Evolutionary conservation across 176 grass and related monocot genomes (phyloP).

Genomic region (Saccharum spontaneum): DNA sequence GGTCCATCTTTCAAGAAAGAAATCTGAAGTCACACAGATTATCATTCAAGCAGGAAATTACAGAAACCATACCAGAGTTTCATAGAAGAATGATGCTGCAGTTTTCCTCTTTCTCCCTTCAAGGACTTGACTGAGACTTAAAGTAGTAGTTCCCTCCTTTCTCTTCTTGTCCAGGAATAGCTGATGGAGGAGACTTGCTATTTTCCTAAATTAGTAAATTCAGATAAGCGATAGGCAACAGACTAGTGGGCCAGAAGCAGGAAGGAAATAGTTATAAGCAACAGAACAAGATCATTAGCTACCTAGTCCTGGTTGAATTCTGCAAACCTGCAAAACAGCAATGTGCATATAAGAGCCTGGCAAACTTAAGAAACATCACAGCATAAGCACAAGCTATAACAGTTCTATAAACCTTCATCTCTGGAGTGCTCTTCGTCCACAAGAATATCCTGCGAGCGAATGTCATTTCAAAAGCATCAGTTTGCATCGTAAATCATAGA

Average conservation of each 20-base stretch:
- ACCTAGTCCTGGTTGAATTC: constrained; percentile 72
- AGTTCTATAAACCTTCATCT: constrained; percentile 44
- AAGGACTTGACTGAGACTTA: constrained; percentile 54
- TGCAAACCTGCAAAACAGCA: constrained; percentile 54
- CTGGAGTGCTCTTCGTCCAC: constrained; percentile 33
- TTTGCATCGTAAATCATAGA: background rate
- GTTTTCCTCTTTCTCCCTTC: constrained; percentile 60
- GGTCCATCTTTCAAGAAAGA: constrained; percentile 8
- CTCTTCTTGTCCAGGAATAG: constrained; percentile 42
- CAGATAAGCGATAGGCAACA: constrained; percentile 14
- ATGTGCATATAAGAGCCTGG: constrained; percentile 19
- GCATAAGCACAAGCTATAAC: constrained; percentile 5
- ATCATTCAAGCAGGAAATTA: constrained; percentile 9
- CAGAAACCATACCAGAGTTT: constrained; percentile 71
- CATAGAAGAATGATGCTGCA: constrained; percentile 85
- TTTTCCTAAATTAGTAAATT: constrained; percentile 49
- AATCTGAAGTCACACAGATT: background rate
- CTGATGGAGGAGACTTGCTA: constrained; percentile 53
- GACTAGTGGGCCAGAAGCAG: background rate
- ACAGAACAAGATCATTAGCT: constrained; percentile 1
- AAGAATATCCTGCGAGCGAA: constrained; percentile 47
- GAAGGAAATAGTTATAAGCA: constrained; percentile 19
- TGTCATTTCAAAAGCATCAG: constrained; percentile 14
- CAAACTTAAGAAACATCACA: background rate
- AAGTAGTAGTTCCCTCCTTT: constrained; percentile 27